phyloP scores from a whole-genome alignment of 1,284 basidiomycete species.

The Rhodotorula sp. region DNA sequence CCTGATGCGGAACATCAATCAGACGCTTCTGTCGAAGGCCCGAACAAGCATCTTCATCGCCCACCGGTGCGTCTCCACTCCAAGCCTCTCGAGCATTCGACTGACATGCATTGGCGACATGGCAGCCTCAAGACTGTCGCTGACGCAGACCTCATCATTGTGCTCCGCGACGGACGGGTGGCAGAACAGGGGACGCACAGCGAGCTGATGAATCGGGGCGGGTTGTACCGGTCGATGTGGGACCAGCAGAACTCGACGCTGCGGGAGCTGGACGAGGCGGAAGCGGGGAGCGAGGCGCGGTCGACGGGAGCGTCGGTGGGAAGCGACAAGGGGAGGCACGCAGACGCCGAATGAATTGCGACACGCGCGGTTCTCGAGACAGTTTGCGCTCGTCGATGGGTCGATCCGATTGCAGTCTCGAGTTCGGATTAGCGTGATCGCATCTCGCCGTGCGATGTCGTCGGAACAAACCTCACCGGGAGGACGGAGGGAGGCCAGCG shows the following conservation, averaged over 20 bases:
- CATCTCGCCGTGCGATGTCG: too few species aligned
- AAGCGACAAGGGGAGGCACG: too few species aligned
- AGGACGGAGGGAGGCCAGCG: too few species aligned
- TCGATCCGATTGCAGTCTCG: too few species aligned
- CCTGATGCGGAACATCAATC: slow-evolving; percentile 91
- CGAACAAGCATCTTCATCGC: slow-evolving; percentile 95
- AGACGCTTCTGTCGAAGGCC: slow-evolving; percentile 66
- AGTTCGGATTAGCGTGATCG: too few species aligned
- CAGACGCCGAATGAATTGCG: too few species aligned
- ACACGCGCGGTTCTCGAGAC: too few species aligned
- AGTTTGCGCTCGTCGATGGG: too few species aligned
- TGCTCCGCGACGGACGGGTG: slow-evolving; percentile 77
- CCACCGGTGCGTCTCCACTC: slow-evolving; percentile 55
- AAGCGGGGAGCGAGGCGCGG: not conserved
- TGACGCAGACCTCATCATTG: slow-evolving; percentile 89
- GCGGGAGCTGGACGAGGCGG: not conserved
- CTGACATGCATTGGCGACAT: not conserved
- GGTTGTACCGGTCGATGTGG: slow-evolving; percentile 85
- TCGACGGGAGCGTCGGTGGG: not conserved
- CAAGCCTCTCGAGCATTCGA: not conserved
- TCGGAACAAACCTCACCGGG: too few species aligned
- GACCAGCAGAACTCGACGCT: slow-evolving; percentile 61
- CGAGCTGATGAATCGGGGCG: slow-evolving; percentile 65
- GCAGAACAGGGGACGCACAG: slow-evolving; percentile 91
- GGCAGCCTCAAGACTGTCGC: slow-evolving; percentile 78